Conservation (phyloP, 2,329 filamentous ascomycete species). For the Fusarium nanum region DNA sequence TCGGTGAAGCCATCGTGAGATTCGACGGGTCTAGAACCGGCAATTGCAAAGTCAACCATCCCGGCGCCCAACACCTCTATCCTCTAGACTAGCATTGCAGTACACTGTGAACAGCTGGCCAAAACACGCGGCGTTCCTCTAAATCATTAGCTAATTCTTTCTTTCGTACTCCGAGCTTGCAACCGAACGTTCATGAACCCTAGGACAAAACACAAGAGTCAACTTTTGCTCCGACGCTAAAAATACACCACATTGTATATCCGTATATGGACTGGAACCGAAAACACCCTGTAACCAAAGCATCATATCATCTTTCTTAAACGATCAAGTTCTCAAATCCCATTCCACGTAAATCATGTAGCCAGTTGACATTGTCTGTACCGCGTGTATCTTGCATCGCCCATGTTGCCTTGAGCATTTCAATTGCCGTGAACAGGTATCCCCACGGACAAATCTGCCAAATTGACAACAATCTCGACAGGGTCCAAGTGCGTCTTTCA, state of each 20-base stretch:
- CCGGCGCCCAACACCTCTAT: conserved; percentile 24
- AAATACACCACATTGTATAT: conserved; percentile 15
- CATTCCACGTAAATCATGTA: conserved; percentile 57
- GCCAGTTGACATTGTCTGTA: conserved; percentile 52
- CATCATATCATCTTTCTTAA: conserved; percentile 42
- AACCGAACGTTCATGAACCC: conserved; percentile 15
- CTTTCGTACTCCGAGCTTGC: conserved; percentile 21
- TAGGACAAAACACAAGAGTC: conserved; percentile 25
- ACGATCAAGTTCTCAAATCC: conserved; percentile 61
- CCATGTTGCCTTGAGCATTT: conserved; percentile 62
- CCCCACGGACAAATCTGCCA: conserved; percentile 62
- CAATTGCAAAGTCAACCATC: conserved; percentile 11
- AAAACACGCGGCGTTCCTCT: conserved; percentile 26
- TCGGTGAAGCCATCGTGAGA: conserved; percentile 40
- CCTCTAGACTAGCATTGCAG: conserved; percentile 32
- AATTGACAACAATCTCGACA: conserved; percentile 59
- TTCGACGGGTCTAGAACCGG: conserved; percentile 34
- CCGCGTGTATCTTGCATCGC: conserved; percentile 53
- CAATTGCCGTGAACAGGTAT: conserved; percentile 62
- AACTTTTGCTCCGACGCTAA: conserved; percentile 29
- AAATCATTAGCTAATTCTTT: conserved; percentile 19
- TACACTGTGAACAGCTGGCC: conserved; percentile 25
- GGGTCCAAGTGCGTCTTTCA: conserved; percentile 62
- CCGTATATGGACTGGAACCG: conserved; percentile 23
- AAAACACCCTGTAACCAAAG: conserved; percentile 9